A percentile compares a stretch with the other conserved stretches of the same genome.
Conservation (phyloP, 805 yeast genomes). For the Metschnikowia arizonensis region DNA sequence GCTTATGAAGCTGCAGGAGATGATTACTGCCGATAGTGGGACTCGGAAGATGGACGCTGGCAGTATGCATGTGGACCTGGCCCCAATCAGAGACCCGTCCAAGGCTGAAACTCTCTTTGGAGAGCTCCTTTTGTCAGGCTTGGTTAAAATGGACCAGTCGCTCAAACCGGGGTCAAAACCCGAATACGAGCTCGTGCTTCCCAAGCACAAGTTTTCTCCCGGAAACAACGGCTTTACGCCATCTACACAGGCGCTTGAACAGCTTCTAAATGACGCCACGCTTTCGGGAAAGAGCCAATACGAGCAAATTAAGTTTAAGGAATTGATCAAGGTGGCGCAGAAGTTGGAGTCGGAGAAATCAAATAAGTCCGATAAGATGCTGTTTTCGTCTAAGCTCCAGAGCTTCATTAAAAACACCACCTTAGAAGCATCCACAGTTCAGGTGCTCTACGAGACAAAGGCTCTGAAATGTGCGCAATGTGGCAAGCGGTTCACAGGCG, state of each 20-base stretch:
- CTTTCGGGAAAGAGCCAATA: slow-evolving; percentile 22
- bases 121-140: slow-evolving; percentile 33
- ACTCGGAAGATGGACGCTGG: slow-evolving; percentile 3
- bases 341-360: slow-evolving; percentile 9
- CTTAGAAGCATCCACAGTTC: slow-evolving; percentile 28
- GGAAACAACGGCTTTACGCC: slow-evolving; percentile 8
- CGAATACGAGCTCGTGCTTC: slow-evolving; percentile 28
- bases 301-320: slow-evolving; percentile 31
- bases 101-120: slow-evolving; percentile 31
- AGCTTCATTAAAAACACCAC: slow-evolving; percentile 35
- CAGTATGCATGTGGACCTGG: slow-evolving; percentile 4
- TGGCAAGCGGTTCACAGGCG: slow-evolving; percentile 75
- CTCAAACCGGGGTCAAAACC: slow-evolving; percentile 38
- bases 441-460: slow-evolving; percentile 51
- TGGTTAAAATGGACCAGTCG: slow-evolving; percentile 39
- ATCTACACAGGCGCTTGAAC: slow-evolving; percentile 15
- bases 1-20: slow-evolving; percentile 26
- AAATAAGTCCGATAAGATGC: neutral
- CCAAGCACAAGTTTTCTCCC: slow-evolving; percentile 27
- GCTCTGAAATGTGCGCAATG: slow-evolving; percentile 85
- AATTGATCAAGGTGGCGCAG: slow-evolving; percentile 26
- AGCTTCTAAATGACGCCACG: slow-evolving; percentile 15
- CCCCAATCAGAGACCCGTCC: slow-evolving; percentile 12
- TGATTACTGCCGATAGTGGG: neutral
- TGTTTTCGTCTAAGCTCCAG: slow-evolving; percentile 23